Evolutionary conservation across 768 basidiomycete species (phyloP).

Genomic region (Pleurotus citrinopileatus): DNA sequence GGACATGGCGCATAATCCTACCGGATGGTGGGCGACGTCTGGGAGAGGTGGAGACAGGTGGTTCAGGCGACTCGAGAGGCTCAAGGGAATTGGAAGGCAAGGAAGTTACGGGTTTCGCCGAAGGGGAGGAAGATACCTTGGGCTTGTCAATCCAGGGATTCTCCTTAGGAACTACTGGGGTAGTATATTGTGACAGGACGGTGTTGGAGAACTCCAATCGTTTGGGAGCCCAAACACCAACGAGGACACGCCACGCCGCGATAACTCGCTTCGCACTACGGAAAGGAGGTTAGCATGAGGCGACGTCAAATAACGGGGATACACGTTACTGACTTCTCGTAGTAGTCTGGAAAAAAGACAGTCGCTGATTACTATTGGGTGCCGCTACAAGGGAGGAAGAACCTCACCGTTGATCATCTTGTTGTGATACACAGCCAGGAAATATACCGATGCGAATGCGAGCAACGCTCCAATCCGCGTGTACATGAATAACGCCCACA

Average conservation of each 20-base stretch:
- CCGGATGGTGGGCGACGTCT: slow-evolving; percentile 67
- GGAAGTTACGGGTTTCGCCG: slow-evolving; percentile 11
- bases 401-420: slow-evolving; percentile 78
- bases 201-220: slow-evolving; percentile 75
- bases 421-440: slow-evolving; percentile 84
- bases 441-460: slow-evolving; percentile 66
- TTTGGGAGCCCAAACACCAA: slow-evolving; percentile 91
- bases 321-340: slow-evolving; percentile 79
- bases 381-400: slow-evolving; percentile 8
- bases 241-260: slow-evolving; percentile 94
- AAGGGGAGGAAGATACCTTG: slow-evolving; percentile 20
- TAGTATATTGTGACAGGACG: slow-evolving; percentile 73
- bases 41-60: slow-evolving; percentile 34
- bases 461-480: slow-evolving; percentile 71
- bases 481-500: slow-evolving; percentile 84
- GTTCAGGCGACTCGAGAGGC: slow-evolving; percentile 31
- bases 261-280: slow-evolving; percentile 83
- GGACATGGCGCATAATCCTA: slow-evolving; percentile 83
- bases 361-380: slow-evolving; percentile 13
- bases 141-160: slow-evolving; percentile 69
- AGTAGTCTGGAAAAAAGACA: slow-evolving; percentile 50
- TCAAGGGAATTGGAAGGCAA: slow-evolving; percentile 13
- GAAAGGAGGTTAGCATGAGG: slow-evolving; percentile 13
- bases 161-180: slow-evolving; percentile 60
- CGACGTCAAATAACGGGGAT: slow-evolving; percentile 11